Evolutionary conservation across 2,329 filamentous ascomycete genomes (phyloP).

Genomic region (Lecanicillium sp.): DNA sequence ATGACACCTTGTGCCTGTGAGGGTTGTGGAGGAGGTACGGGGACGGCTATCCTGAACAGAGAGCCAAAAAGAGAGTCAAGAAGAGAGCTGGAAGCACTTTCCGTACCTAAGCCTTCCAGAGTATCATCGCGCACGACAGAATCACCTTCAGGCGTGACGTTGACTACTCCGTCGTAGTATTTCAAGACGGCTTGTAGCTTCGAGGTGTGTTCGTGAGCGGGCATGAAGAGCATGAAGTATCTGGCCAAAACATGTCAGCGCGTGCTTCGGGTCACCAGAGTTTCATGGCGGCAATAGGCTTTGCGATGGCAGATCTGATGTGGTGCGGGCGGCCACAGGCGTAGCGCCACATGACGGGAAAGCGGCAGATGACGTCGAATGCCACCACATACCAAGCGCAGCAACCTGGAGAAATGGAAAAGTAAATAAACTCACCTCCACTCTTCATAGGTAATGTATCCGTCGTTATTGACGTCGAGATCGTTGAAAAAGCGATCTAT

Average conservation of each 20-base stretch:
- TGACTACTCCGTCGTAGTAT: constrained; percentile 85
- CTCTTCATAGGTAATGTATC: constrained; percentile 83
- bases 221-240: constrained; percentile 91
- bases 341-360: constrained; percentile 20
- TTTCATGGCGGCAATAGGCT: background rate
- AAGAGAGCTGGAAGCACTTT: constrained; percentile 51
- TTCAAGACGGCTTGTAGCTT: constrained; percentile 78
- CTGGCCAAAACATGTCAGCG: constrained; percentile 36
- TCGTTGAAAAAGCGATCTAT: constrained; percentile 82
- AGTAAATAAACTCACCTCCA: constrained; percentile 70
- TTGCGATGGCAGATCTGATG: background rate
- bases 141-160: constrained; percentile 89
- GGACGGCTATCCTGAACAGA: constrained; percentile 60
- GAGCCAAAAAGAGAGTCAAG: constrained; percentile 69
- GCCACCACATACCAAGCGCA: constrained; percentile 4
- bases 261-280: constrained; percentile 5
- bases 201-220: constrained; percentile 53
- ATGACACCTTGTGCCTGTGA: constrained; percentile 17
- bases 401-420: constrained; percentile 10
- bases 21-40: constrained; percentile 29
- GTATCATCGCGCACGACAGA: constrained; percentile 86
- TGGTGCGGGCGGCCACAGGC: constrained; percentile 5
- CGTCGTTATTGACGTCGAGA: constrained; percentile 85
- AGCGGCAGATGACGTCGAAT: constrained; percentile 20
- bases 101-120: constrained; percentile 90